Evolutionary conservation across 2,329 filamentous ascomycete genomes (phyloP).

Genomic region (Chrysoporthe cubensis): DNA sequence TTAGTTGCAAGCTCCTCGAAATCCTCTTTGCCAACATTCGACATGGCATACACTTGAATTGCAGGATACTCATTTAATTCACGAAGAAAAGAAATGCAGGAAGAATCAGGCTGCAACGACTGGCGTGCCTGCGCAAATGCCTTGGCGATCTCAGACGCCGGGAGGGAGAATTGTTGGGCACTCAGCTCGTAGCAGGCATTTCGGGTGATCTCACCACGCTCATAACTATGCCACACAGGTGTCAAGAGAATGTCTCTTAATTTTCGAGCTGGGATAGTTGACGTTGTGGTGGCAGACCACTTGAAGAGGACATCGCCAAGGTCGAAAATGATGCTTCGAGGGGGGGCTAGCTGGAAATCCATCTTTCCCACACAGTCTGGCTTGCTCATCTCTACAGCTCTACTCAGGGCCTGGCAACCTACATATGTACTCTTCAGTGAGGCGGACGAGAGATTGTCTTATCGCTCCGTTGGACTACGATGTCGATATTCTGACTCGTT

Average conservation of each 20-base stretch:
- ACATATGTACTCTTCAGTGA: no score
- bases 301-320: constrained; percentile 42
- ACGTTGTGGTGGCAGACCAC: constrained; percentile 36
- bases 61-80: constrained; percentile 28
- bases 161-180: constrained; percentile 34
- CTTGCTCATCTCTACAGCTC: no score
- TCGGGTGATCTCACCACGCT: neutral
- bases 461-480: no score
- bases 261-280: constrained; percentile 32
- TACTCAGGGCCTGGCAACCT: no score
- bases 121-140: constrained; percentile 37
- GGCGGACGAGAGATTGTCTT: no score
- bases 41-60: constrained; percentile 38
- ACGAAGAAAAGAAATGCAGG: constrained; percentile 23
- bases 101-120: constrained; percentile 34
- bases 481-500: no score
- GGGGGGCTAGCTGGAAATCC: constrained; percentile 12
- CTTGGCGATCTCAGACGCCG: constrained; percentile 32
- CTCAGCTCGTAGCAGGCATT: constrained; percentile 25
- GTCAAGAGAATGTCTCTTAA: constrained; percentile 25
- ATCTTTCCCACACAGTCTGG: neutral
- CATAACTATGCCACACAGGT: neutral
- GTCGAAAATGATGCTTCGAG: constrained; percentile 37
- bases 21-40: constrained; percentile 38
- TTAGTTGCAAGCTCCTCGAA: constrained; percentile 32